Percentiles rank a stretch among this genome's conserved stretches.
Conservation (phyloP, 768 basidiomycete genomes). For the Pulveroboletus sp. region DNA sequence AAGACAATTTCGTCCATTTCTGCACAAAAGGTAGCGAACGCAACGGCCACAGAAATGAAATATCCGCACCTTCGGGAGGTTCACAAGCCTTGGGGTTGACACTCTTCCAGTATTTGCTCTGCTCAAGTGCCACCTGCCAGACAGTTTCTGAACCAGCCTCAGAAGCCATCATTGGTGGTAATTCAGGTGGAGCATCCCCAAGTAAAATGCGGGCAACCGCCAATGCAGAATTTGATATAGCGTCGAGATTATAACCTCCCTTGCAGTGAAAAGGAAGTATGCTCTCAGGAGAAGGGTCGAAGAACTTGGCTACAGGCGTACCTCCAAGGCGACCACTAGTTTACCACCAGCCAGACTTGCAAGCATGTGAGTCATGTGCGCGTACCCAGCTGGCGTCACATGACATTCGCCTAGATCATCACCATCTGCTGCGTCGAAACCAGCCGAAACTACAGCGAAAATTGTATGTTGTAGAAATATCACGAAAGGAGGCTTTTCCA, state of each 20-base stretch:
- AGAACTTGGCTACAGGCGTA: conserved; percentile 29
- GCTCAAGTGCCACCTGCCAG: conserved; percentile 80
- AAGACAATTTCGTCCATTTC: conserved; percentile 59
- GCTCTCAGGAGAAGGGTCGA: not conserved
- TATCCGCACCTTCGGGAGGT: conserved; percentile 64
- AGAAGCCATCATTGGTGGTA: conserved; percentile 68
- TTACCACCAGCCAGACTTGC: conserved; percentile 82
- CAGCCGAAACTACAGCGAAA: conserved; percentile 75
- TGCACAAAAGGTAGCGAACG: conserved; percentile 23
- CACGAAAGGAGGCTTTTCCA: not conserved
- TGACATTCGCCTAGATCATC: conserved; percentile 89
- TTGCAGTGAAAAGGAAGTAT: conserved; percentile 26
- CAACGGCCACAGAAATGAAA: not conserved
- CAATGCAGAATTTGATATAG: conserved; percentile 81
- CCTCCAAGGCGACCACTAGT: conserved; percentile 91
- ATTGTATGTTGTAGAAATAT: not conserved
- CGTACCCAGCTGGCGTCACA: conserved; percentile 89
- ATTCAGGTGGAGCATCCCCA: conserved; percentile 76
- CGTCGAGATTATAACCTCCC: conserved; percentile 94
- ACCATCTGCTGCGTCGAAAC: conserved; percentile 94
- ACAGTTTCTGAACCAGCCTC: conserved; percentile 86
- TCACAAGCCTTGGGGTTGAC: conserved; percentile 80
- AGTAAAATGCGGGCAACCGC: conserved; percentile 87
- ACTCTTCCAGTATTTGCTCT: conserved; percentile 88
- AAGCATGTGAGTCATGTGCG: conserved; percentile 99